Conservation (phyloP, 2,329 filamentous ascomycete species). For the Fusarium virguliforme region DNA sequence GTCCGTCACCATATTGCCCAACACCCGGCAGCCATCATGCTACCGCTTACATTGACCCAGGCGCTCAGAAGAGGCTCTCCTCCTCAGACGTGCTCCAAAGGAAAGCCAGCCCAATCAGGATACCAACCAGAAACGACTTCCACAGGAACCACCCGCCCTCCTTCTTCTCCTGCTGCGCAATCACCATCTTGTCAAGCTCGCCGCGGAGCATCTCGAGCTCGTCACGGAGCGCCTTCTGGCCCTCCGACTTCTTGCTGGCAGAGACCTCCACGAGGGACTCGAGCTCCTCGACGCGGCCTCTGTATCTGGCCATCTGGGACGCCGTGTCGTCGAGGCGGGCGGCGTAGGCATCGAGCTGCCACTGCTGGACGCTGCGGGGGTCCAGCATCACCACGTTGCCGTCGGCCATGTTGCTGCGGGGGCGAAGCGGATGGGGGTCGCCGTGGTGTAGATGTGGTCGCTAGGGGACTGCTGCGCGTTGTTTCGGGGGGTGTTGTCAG, state of each 20-base stretch:
- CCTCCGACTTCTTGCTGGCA: background rate
- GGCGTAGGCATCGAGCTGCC: background rate
- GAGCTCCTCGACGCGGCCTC: background rate
- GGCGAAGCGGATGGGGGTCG: conserved; percentile 1
- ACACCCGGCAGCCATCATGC: background rate
- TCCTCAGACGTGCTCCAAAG: too few relatives aligned
- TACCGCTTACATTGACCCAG: background rate
- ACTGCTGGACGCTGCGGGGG: conserved; percentile 17
- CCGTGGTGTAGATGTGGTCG: conserved; percentile 8
- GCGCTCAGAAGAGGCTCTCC: background rate
- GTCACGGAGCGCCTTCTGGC: background rate
- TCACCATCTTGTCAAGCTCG: background rate
- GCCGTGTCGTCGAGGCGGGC: background rate
- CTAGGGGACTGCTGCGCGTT: background rate
- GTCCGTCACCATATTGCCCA: background rate
- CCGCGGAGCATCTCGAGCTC: background rate
- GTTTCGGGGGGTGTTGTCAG: background rate
- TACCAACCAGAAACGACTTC: background rate
- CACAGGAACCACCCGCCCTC: background rate
- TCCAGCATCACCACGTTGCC: background rate
- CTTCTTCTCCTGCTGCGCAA: background rate
- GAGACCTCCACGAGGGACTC: background rate
- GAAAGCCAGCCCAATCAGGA: background rate
- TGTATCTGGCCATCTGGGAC: background rate
- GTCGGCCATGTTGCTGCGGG: too few relatives aligned